Percentiles rank a stretch among this genome's conserved stretches.
phyloP scores from a whole-genome alignment of 2,329 filamentous ascomycete species.

The Plenodomus tracheiphilus region DNA sequence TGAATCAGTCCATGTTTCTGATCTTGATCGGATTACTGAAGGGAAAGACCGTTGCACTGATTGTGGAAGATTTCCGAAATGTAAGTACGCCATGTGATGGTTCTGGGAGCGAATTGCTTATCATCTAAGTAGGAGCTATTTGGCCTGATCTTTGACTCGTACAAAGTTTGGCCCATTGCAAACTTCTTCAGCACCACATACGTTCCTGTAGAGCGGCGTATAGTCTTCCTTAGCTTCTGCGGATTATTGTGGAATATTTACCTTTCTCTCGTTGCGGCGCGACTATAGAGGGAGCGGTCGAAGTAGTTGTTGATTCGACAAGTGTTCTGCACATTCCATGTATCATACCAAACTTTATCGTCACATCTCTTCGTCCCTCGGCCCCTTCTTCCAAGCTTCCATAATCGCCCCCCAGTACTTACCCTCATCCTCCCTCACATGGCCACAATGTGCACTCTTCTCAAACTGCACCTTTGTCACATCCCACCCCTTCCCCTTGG shows the following conservation, averaged over 20 bases:
- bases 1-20: slow-evolving; percentile 69
- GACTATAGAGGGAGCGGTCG: slow-evolving; percentile 24
- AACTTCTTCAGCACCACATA: slow-evolving; percentile 72
- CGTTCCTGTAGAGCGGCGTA: slow-evolving; percentile 69
- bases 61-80: slow-evolving; percentile 37
- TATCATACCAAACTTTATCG: not conserved
- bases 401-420: slow-evolving; percentile 60
- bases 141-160: slow-evolving; percentile 59
- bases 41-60: slow-evolving; percentile 37
- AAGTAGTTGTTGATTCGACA: not conserved
- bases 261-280: slow-evolving; percentile 63
- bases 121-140: slow-evolving; percentile 29
- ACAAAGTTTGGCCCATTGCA: slow-evolving; percentile 73
- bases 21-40: slow-evolving; percentile 60
- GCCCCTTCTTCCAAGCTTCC: slow-evolving; percentile 33
- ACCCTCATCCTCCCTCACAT: slow-evolving; percentile 60
- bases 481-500: slow-evolving; percentile 54
- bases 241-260: slow-evolving; percentile 77
- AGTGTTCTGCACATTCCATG: not conserved
- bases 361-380: slow-evolving; percentile 1
- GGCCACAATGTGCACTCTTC: slow-evolving; percentile 63
- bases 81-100: slow-evolving; percentile 32
- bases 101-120: slow-evolving; percentile 23
- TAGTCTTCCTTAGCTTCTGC: slow-evolving; percentile 71
- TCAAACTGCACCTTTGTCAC: slow-evolving; percentile 59